A percentile compares a stretch with the other conserved stretches of the same genome.
phyloP scores from a whole-genome alignment of 2,329 filamentous ascomycete species.

The Aaosphaeria pasadenensis region DNA sequence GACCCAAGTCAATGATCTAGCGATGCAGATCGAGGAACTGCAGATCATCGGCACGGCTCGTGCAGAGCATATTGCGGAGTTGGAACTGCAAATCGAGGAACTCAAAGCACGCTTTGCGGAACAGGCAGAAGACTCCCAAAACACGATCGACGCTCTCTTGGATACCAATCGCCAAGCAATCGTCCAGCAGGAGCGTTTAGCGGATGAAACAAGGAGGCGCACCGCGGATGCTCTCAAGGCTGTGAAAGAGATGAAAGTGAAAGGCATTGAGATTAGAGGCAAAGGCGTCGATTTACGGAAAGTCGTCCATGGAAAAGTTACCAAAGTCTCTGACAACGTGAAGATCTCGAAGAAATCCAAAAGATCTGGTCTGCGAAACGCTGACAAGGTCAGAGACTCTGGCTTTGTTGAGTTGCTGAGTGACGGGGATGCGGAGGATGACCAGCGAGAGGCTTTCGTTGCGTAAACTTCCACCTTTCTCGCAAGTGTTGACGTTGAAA shows the following conservation, averaged over 20 bases:
- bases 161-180: constrained; percentile 24
- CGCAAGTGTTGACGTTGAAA: no score
- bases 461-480: no score
- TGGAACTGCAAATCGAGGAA: constrained; percentile 28
- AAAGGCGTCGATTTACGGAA: constrained; percentile 21
- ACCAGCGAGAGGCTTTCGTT: background rate
- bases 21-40: constrained; percentile 31
- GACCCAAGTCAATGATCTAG: constrained; percentile 21
- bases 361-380: background rate
- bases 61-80: constrained; percentile 25
- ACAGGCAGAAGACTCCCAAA: constrained; percentile 23
- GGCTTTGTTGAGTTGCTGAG: constrained; percentile 27
- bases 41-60: constrained; percentile 31
- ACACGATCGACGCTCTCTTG: constrained; percentile 30
- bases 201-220: constrained; percentile 23
- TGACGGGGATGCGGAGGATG: constrained; percentile 15
- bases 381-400: constrained; percentile 26
- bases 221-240: constrained; percentile 25
- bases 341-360: constrained; percentile 29
- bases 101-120: constrained; percentile 30
- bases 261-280: constrained; percentile 28
- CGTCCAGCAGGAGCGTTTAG: constrained; percentile 27
- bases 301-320: constrained; percentile 26
- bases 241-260: constrained; percentile 31
- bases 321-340: constrained; percentile 29